phyloP scores from a whole-genome alignment of 140 eudicot genomes.

The Erigeron philadelphicus region DNA sequence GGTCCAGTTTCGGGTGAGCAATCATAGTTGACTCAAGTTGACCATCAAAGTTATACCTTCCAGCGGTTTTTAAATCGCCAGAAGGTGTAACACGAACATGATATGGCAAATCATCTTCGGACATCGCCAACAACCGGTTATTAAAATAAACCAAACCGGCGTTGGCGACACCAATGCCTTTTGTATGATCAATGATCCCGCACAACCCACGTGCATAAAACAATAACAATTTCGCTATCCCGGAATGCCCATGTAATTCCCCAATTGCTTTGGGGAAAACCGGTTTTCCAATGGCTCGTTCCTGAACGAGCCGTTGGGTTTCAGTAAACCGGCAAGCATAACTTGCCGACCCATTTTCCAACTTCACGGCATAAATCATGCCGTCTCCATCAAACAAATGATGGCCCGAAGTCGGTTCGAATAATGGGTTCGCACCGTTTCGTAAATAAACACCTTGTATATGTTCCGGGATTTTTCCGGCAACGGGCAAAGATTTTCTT shows the following conservation, averaged over 20 bases:
- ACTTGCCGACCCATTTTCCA: slow-evolving; percentile 50
- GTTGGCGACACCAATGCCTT: slow-evolving; percentile 79
- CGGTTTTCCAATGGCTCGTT: slow-evolving; percentile 55
- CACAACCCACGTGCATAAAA: slow-evolving; percentile 70
- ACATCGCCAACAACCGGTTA: slow-evolving; percentile 72
- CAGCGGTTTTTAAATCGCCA: slow-evolving; percentile 67
- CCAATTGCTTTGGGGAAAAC: slow-evolving; percentile 87
- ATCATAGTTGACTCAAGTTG: slow-evolving; percentile 65
- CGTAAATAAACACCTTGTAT: slow-evolving; percentile 62
- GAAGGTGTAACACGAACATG: slow-evolving; percentile 59
- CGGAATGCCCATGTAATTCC: slow-evolving; percentile 81
- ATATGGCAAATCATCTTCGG: slow-evolving; percentile 81
- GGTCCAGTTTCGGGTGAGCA: slow-evolving; percentile 86
- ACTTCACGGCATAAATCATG: slow-evolving; percentile 65
- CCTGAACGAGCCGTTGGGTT: slow-evolving; percentile 59
- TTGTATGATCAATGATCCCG: slow-evolving; percentile 44
- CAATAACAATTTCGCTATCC: slow-evolving; percentile 51
- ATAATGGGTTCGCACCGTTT: slow-evolving; percentile 81
- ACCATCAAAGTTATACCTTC: slow-evolving; percentile 44
- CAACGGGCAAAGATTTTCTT: slow-evolving; percentile 39
- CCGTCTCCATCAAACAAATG: slow-evolving; percentile 93
- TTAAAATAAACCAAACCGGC: slow-evolving; percentile 81
- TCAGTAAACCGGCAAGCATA: slow-evolving; percentile 79
- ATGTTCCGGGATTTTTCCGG: slow-evolving; percentile 61
- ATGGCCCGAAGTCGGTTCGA: slow-evolving; percentile 75